Percentiles rank a stretch among this genome's conserved stretches.
phyloP scores from a whole-genome alignment of 2,329 filamentous ascomycete species.

The Acephala macrosclerotiorum region DNA sequence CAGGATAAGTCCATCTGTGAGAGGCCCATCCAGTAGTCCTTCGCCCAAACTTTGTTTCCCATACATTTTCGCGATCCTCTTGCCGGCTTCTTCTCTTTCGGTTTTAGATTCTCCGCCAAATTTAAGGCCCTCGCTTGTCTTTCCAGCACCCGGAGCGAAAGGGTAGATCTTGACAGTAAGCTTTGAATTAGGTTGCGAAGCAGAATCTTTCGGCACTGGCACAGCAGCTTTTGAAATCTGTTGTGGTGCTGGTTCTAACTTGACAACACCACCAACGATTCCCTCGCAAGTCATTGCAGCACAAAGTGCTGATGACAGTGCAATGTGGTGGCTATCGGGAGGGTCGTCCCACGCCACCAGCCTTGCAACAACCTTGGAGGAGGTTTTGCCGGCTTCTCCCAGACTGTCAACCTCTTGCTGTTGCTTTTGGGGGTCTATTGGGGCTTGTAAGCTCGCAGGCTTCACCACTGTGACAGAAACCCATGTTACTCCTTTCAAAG shows the following conservation, averaged over 20 bases:
- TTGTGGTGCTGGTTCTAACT: slow-evolving; percentile 79
- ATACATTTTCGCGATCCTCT: slow-evolving; percentile 76
- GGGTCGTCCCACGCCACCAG: slow-evolving; percentile 85
- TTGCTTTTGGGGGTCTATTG: slow-evolving; percentile 72
- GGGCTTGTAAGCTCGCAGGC: slow-evolving; percentile 77
- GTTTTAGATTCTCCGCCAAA: slow-evolving; percentile 89
- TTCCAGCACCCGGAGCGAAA: slow-evolving; percentile 66
- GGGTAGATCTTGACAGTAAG: slow-evolving; percentile 80
- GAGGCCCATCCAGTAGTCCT: slow-evolving; percentile 79
- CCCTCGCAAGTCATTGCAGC: slow-evolving; percentile 73
- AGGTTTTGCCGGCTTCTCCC: slow-evolving; percentile 61
- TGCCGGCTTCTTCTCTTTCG: slow-evolving; percentile 79
- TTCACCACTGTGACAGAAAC: slow-evolving; percentile 87
- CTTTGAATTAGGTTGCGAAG: slow-evolving; percentile 67
- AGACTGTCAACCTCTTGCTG: slow-evolving; percentile 71
- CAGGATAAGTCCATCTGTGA: slow-evolving; percentile 89
- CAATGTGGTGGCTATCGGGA: slow-evolving; percentile 80
- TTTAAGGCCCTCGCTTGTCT: slow-evolving; percentile 71
- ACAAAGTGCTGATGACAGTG: slow-evolving; percentile 81
- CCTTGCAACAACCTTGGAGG: slow-evolving; percentile 77
- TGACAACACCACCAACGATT: slow-evolving; percentile 85
- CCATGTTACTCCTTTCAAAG: slow-evolving; percentile 78
- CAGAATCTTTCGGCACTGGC: slow-evolving; percentile 25
- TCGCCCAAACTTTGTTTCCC: slow-evolving; percentile 60
- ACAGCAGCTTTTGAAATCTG: slow-evolving; percentile 35